Conservation (phyloP, 2,329 filamentous ascomycete genomes). For the Colletotrichum lentis region DNA sequence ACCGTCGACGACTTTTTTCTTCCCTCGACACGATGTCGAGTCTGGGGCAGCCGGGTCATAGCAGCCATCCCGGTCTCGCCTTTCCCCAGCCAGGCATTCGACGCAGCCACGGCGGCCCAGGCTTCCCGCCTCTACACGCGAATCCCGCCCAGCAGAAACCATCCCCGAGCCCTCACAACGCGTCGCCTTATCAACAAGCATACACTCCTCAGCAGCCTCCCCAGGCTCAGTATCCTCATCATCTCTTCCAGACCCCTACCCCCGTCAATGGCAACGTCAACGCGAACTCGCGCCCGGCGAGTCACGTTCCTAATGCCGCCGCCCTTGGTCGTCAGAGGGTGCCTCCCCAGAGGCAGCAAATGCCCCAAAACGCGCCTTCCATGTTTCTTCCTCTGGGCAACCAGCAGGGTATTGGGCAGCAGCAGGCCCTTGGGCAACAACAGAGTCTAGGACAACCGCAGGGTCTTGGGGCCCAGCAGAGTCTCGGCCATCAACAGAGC, state of each 20-base stretch:
- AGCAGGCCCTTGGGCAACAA: slow-evolving; percentile 35
- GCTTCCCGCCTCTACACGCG: slow-evolving; percentile 57
- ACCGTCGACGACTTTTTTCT: slow-evolving; percentile 11
- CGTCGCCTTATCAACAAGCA: slow-evolving; percentile 64
- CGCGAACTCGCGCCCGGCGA: slow-evolving; percentile 55
- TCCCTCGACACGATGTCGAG: slow-evolving; percentile 53
- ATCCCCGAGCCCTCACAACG: slow-evolving; percentile 62
- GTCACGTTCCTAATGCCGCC: slow-evolving; percentile 59
- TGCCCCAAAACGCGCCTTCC: slow-evolving; percentile 50
- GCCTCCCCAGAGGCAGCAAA: slow-evolving; percentile 56
- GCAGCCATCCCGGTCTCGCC: slow-evolving; percentile 61
- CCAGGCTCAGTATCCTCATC: slow-evolving; percentile 59
- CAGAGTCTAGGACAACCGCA: slow-evolving; percentile 35
- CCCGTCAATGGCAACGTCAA: slow-evolving; percentile 59
- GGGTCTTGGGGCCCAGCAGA: slow-evolving; percentile 32
- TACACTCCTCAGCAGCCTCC: slow-evolving; percentile 63
- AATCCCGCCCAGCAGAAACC: slow-evolving; percentile 61
- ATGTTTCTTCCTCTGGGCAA: slow-evolving; percentile 48
- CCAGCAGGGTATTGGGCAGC: slow-evolving; percentile 33
- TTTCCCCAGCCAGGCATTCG: slow-evolving; percentile 61
- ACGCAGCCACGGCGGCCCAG: slow-evolving; percentile 48
- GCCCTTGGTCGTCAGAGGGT: slow-evolving; percentile 56
- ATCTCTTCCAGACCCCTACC: slow-evolving; percentile 60
- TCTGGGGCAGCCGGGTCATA: slow-evolving; percentile 59
- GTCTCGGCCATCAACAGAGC: slow-evolving; percentile 33